phyloP scores from a whole-genome alignment of 192 early-diverging fungal genomes.

The Endogone sp. region DNA sequence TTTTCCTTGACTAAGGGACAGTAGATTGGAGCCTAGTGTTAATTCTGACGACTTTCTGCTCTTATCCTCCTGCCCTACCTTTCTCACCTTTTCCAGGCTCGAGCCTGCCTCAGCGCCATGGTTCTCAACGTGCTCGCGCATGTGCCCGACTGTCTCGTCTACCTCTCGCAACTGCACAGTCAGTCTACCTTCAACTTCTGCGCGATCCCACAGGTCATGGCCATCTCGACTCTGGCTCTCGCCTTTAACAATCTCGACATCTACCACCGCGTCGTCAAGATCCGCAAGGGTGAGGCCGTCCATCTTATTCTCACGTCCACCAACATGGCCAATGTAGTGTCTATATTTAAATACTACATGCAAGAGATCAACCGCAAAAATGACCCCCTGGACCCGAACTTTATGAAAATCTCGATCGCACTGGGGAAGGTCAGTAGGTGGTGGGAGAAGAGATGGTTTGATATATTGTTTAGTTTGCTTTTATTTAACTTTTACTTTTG shows the following conservation, averaged over 20 bases:
- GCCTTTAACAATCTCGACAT: conserved; percentile 85
- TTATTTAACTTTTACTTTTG: background rate
- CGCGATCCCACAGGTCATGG: conserved; percentile 99
- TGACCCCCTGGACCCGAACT: conserved; percentile 56
- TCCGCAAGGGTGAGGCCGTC: conserved; percentile 83
- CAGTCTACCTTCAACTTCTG: conserved; percentile 88
- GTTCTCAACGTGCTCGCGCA: conserved; percentile 80
- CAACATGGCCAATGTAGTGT: conserved; percentile 53
- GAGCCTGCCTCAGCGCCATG: conserved; percentile 86
- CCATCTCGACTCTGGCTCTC: conserved; percentile 84
- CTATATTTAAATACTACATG: conserved; percentile 62
- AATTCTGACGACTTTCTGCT: background rate
- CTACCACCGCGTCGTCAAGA: conserved; percentile 84
- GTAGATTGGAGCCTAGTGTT: background rate
- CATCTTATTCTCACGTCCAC: conserved; percentile 60
- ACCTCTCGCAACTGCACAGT: conserved; percentile 74
- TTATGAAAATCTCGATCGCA: conserved; percentile 51
- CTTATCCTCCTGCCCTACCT: background rate
- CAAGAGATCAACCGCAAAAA: conserved; percentile 60
- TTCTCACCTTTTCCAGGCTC: conserved; percentile 35
- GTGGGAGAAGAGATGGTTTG: no score
- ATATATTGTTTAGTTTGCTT: background rate
- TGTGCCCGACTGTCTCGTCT: conserved; percentile 84
- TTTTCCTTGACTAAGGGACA: no score
- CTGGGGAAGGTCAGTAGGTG: conserved; percentile 33